A percentile compares a stretch with the other conserved stretches of the same genome.
Evolutionary conservation across 768 basidiomycete genomes (phyloP).

Genomic region (Lyophyllum atratum): DNA sequence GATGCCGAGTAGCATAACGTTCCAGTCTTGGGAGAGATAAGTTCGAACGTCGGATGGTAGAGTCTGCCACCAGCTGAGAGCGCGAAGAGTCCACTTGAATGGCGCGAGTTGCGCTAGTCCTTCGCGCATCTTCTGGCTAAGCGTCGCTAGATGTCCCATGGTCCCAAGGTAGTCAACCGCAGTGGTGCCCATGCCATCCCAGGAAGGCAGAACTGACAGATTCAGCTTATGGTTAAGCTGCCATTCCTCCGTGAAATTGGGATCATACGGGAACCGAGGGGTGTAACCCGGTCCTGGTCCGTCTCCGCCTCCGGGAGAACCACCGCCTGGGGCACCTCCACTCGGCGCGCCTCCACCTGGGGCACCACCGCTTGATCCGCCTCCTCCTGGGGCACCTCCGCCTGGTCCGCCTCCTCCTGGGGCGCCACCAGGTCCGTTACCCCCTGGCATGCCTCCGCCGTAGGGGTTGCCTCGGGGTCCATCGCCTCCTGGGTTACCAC

Average conservation of each 20-base stretch:
- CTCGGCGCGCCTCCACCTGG: not conserved
- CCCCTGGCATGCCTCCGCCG: no score
- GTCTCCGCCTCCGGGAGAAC: not conserved
- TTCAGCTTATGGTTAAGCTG: not conserved
- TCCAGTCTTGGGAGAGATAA: slow-evolving; percentile 3
- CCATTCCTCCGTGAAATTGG: slow-evolving; percentile 1
- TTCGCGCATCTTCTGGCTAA: not conserved
- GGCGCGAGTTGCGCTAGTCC: not conserved
- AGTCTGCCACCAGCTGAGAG: not conserved
- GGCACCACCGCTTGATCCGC: not conserved
- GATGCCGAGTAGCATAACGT: slow-evolving; percentile 5
- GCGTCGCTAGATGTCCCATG: not conserved
- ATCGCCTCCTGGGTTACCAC: not conserved
- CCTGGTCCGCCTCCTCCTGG: not conserved
- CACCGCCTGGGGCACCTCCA: not conserved
- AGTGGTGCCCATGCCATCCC: not conserved
- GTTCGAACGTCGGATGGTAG: not conserved
- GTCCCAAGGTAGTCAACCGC: not conserved
- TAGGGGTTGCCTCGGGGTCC: no score
- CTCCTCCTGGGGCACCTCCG: no score
- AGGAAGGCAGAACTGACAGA: not conserved
- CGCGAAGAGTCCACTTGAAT: not conserved
- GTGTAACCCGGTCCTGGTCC: no score
- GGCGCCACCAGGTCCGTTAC: not conserved
- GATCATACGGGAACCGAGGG: no score